Evolutionary conservation across 257 asterid species (phyloP), one percentile per base, ranked within the genome.

Genomic region (Euphrasia confusa): DNA sequence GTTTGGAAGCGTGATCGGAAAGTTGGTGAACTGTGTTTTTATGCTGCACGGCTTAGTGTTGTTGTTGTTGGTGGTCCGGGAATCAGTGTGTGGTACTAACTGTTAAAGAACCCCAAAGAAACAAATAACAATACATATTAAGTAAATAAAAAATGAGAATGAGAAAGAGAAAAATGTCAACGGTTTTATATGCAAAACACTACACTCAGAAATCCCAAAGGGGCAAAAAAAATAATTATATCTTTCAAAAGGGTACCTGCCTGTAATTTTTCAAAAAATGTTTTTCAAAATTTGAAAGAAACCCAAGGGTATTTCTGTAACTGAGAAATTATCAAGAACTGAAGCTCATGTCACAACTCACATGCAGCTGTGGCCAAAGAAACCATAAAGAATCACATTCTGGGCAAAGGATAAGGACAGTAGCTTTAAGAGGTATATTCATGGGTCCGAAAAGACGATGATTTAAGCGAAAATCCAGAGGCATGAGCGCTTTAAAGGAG

Each of bases 61-160:
- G 52, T 45, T 45, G 13, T 84, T 45, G 13, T 84, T 79, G 92
- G 92, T 81, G 92, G 92, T 84, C 92, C 86, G 57, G 54, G 15
- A 58, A 54, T 10, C 21, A 24, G 35, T 28, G 77, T 68, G 77
- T 68, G 74, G 75, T 58, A 63, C 68, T 4, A 24, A 54, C 58
- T 21, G 21, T 54, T 21, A 54, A 54, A 54, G 58, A 54, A 18
- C 27, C 56, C 52, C 14, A 45, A 53, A 69, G 35, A 39, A 57
- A 47, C 18, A 47, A 14, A 10, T 42, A 7, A 7, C 5, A 42
- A 42, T 7, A 42, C 7, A 42, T 3, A 42, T 7, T 21, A 21
- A 21, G 24, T 21, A 21, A 21, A 48, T 48, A 48, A 48, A 50
- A 54, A 44, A 27, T 61, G 3, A 13, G 21, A 59, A 0, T 26